phyloP scores from a whole-genome alignment of 2,329 filamentous ascomycete genomes.

The Xylaria sp. region DNA sequence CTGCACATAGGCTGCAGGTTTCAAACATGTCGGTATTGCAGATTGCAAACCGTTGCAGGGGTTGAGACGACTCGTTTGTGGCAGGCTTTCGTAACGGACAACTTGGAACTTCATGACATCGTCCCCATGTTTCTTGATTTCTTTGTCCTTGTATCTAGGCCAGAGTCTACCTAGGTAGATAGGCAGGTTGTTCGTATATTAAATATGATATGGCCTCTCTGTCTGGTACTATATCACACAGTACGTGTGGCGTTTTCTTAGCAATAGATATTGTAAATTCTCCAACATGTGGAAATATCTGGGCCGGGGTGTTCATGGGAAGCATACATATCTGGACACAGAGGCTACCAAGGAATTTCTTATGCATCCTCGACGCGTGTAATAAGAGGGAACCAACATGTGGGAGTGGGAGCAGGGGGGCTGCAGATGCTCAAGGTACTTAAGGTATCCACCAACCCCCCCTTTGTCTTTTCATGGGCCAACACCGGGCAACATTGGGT shows the following conservation, averaged over 20 bases:
- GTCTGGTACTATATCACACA: not conserved
- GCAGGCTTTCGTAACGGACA: constrained; percentile 2
- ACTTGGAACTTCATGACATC: not conserved
- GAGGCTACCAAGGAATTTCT: constrained; percentile 1
- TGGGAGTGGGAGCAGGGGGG: constrained; percentile 7
- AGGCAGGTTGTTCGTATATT: not conserved
- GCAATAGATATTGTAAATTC: not conserved
- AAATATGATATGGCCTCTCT: no score
- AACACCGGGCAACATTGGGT: constrained; percentile 25
- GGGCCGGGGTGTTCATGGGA: not conserved
- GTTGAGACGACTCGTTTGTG: constrained; percentile 7
- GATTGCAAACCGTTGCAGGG: constrained; percentile 24
- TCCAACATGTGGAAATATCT: not conserved
- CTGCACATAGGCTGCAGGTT: constrained; percentile 35
- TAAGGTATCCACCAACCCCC: constrained; percentile 11
- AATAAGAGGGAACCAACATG: constrained; percentile 16
- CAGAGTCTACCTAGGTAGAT: not conserved
- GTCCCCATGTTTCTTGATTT: not conserved
- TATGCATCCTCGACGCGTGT: constrained; percentile 23
- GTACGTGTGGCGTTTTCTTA: not conserved
- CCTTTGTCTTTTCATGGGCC: constrained; percentile 25
- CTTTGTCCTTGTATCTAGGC: not conserved
- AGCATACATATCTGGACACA: not conserved
- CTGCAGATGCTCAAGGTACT: not conserved
- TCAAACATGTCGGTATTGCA: constrained; percentile 32